Evolutionary conservation across 192 early-diverging fungal genomes (phyloP), one percentile per base, ranked within the genome.

Genomic region (Geranomyces variabilis): DNA sequence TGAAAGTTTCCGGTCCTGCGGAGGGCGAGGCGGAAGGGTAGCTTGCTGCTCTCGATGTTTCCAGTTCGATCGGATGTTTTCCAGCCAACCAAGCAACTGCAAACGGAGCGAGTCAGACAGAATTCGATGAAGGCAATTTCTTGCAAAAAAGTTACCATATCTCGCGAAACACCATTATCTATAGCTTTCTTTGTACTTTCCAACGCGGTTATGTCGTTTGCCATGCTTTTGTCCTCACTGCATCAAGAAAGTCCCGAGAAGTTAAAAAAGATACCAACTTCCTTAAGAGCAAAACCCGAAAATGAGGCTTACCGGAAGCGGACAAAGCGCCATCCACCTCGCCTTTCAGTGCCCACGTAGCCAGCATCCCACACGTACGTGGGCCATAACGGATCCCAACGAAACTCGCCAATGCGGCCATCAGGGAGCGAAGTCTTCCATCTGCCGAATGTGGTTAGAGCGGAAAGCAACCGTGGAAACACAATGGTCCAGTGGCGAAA

Each of bases 191-290:
- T 63, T 14, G 93, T 89, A 43, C 83, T 86, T 9, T 79, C 49
- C 26, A 94, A 81, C 0, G 86, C 84, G 0, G 77, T 69, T 1
- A 74, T 65, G 56, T 93, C 87, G 73, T 96, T 95, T 6, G 81
- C 90, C 31, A 87, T 80, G 0, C 68, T 67, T 74, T 96, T 96
- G 77, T 96, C 94, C 29, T 92, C 84, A 41, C 93, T 87, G 47
- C 3, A 29, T 73, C 89, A 90, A 24, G 90, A 80, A 86, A 92
- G 58, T 29, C 4, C 59, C 24, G 21, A 61, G 26, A 61, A 29
- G 30, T 33, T 61, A 41, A 28, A 26, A 36, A 58, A 24, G n/a
- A n/a, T 59, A 63, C 29, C 10, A 70, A 56, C 65, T 9, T 44
- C 2, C 10, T 48, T 33, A 56, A 4, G 15, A 21, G 45, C 28